Evolutionary conservation across 164 flowering plant species (phyloP).

Genomic region (Vitis amurensis): DNA sequence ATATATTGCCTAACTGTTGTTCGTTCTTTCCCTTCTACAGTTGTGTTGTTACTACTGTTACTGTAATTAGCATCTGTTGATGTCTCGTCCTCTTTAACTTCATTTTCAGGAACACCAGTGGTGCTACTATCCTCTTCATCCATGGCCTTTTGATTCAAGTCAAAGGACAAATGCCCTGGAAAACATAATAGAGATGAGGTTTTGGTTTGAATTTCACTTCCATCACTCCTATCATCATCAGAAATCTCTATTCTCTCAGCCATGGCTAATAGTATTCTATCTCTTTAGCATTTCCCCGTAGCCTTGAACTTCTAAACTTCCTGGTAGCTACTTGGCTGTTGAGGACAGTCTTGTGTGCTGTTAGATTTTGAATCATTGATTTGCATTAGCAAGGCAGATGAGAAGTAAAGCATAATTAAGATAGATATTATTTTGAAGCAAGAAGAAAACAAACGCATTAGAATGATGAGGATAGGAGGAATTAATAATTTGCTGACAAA

Average conservation of each 20-base stretch:
- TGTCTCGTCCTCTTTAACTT: not conserved
- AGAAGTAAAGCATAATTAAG: no score
- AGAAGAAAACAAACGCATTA: no score
- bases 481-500: not conserved
- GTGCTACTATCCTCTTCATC: slow-evolving; percentile 3
- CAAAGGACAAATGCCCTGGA: slow-evolving; percentile 6
- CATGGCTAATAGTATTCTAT: not conserved
- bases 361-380: no score
- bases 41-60: slow-evolving; percentile 7
- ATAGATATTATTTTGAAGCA: no score
- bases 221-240: slow-evolving; percentile 10
- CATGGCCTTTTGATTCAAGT: slow-evolving; percentile 15
- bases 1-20: slow-evolving; percentile 33
- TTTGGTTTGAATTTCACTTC: slow-evolving; percentile 3
- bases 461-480: no score
- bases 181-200: not conserved
- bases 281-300: not conserved
- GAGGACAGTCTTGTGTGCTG: not conserved
- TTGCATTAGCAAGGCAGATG: no score
- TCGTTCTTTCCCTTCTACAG: not conserved
- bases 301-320: not conserved
- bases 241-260: slow-evolving; percentile 13
- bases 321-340: not conserved
- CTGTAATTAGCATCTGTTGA: not conserved
- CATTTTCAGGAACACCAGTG: not conserved